Conservation (phyloP, 2,329 filamentous ascomycete genomes). For the Trichoderma arundinaceum region DNA sequence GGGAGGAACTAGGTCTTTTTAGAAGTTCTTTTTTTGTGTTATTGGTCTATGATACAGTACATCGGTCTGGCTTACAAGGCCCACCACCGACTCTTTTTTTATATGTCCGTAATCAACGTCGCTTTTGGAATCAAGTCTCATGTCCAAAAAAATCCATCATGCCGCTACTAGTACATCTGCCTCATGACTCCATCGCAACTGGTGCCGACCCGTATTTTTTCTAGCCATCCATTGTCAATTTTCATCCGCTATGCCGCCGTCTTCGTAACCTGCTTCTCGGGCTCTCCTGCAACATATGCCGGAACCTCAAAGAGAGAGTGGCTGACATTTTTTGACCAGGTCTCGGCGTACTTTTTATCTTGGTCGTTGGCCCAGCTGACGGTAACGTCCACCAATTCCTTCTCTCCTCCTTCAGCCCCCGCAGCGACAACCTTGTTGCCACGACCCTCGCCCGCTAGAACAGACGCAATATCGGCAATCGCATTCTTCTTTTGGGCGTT, state of each 20-base stretch:
- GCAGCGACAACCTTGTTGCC: constrained; percentile 54
- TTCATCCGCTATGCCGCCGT: not conserved
- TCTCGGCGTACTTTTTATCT: constrained; percentile 54
- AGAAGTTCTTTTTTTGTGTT: not conserved
- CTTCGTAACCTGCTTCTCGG: constrained; percentile 8
- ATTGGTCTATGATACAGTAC: constrained; percentile 27
- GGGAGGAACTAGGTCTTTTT: not conserved
- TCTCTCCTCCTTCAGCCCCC: constrained; percentile 35
- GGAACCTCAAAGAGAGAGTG: constrained; percentile 51
- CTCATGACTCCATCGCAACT: not conserved
- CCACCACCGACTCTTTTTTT: constrained; percentile 12
- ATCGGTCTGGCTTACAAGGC: constrained; percentile 12
- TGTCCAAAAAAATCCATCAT: constrained; percentile 3
- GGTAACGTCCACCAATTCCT: constrained; percentile 48
- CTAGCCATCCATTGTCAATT: not conserved
- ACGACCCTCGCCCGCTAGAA: constrained; percentile 57
- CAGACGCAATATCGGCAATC: constrained; percentile 67
- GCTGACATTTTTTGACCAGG: constrained; percentile 60
- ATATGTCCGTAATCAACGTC: constrained; percentile 19
- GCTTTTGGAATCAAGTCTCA: constrained; percentile 16
- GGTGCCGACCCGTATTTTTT: not conserved
- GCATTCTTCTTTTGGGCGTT: constrained; percentile 66
- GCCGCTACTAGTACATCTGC: constrained; percentile 23
- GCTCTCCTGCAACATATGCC: constrained; percentile 27
- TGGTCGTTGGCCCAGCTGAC: constrained; percentile 59